Evolutionary conservation across 2,329 filamentous ascomycete species (phyloP).

Genomic region (Aphanocladium album): DNA sequence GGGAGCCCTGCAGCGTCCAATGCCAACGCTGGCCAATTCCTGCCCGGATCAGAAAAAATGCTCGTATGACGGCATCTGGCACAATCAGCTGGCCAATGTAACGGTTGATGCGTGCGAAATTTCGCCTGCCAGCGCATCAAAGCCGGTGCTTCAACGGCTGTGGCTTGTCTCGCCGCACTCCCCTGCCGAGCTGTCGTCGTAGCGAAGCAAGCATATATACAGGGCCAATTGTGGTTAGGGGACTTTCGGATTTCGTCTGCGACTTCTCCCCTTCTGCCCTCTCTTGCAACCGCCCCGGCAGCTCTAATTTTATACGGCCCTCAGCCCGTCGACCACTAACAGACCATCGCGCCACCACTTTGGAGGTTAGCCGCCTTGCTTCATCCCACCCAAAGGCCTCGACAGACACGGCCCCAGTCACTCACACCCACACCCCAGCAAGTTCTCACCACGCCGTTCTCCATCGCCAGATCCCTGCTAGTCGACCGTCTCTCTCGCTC

Average conservation of each 20-base stretch:
- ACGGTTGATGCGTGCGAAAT: neutral
- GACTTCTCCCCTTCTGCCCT: neutral
- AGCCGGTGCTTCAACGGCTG: slow-evolving; percentile 3
- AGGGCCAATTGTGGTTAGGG: neutral
- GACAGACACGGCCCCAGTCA: neutral
- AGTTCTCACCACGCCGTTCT: slow-evolving; percentile 3
- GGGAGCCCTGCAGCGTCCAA: slow-evolving; percentile 5
- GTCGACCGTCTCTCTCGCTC: neutral
- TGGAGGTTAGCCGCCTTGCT: slow-evolving; percentile 36
- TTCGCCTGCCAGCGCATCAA: slow-evolving; percentile 12
- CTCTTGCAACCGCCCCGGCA: neutral
- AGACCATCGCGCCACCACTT: slow-evolving; percentile 33
- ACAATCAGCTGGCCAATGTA: slow-evolving; percentile 2
- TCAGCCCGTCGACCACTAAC: slow-evolving; percentile 36
- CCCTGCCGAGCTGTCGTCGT: neutral
- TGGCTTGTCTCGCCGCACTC: slow-evolving; percentile 10
- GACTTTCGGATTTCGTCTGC: neutral
- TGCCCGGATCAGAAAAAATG: neutral
- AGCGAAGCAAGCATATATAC: neutral
- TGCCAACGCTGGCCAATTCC: neutral
- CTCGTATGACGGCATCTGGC: slow-evolving; percentile 8
- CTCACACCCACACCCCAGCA: slow-evolving; percentile 2
- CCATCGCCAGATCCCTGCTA: slow-evolving; percentile 11
- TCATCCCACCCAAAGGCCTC: slow-evolving; percentile 26
- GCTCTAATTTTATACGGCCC: slow-evolving; percentile 41